Evolutionary conservation across 1,139 yeast species (phyloP), one percentile per base, ranked within the genome.

Genomic region (Kluyveromyces marxianus): DNA sequence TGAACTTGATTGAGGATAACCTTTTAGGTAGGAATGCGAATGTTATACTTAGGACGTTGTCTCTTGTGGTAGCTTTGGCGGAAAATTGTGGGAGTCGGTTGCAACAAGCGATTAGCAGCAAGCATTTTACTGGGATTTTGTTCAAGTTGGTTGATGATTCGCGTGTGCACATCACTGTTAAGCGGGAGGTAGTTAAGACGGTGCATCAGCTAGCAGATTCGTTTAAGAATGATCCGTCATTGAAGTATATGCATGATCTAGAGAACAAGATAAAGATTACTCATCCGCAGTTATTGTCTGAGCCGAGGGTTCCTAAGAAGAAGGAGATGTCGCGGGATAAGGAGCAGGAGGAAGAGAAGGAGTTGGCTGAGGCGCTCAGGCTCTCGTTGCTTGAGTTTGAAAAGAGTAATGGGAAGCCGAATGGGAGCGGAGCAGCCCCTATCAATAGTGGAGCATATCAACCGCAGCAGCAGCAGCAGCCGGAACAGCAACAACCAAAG

Each of bases 41-140:
- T 63, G 83, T 85, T 1, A 79, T 87, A 29, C 69, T 90, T 45
- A 74, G 95, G 55, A 66, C 94, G 0, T 67, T 92, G 45, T 76
- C 96, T 0, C 55, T 92, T 46, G 68, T 87, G 24, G 75, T 79
- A 24, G 83, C 96, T 0, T 66, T 88, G 34, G 96, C 96, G 0
- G 96, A 90, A 65, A 92, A 92, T 63, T 90, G 97, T 67, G 97
- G 97, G 1, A 81, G 95, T 2, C 72, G 89, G 54, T 78, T 86
- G 77, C 82, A 81, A 56, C 89, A 86, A 51, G 88, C 83, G 56
- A 80, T 90, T 39, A 90, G 96, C 33, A 72, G 89, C 25, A 78
- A 77, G 54, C 60, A 74, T 7, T 88, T 89, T 60, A 76, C 89
- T 29, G 70, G 72, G 39, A 71, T 73, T 25, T 68, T 92, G 42